Evolutionary conservation across 805 yeast species (phyloP), one percentile per base, ranked within the genome.

Genomic region (Kodamaea kaohsiungensis): DNA sequence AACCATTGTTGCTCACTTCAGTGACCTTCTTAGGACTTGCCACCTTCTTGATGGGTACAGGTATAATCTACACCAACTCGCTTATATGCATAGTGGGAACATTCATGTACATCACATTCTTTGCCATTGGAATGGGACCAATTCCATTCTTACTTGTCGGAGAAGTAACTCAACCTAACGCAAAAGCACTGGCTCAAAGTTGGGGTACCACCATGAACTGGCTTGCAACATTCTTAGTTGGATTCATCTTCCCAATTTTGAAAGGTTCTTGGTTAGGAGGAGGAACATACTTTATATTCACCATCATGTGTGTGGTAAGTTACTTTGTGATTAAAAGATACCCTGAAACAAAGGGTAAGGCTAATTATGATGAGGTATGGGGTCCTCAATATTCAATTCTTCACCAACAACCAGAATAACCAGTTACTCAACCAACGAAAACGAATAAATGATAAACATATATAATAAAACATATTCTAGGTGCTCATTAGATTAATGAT

Each of bases 41-140:
- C 45, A 76, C 96, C 0, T 73, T 84, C 0, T 59, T 85, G 2
- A 82, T 93, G 65, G 86, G 90, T 1, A 43, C 81, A 18, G 93
- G 96, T 2, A 87, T 93, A 39, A 64, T 82, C 16, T 57, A 67
- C 15, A 67, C 75, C 1, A 71, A 72, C 49, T 75, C 88, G 0
- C 33, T 70, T 0, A 56, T 86, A 12, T 79, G 92, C 0, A 84
- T 88, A 0, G 49, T 80, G 0, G 85, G 91, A 9, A 86, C 91
- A 0, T 81, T 90, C 52, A 65, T 80, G 0, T 92, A 91, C 66
- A 91, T 93, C 48, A 84, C 88, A 0, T 82, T 91, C 25, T 95
- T 93, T 75, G 98, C 98, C 0, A 73, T 88, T 35, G 99, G 99
- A 0, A 68, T 91, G 57, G 99, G 99, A 0, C 99, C 99, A 6